phyloP scores from a whole-genome alignment of 768 basidiomycete species.

The Dacryopinax primogenitus region DNA sequence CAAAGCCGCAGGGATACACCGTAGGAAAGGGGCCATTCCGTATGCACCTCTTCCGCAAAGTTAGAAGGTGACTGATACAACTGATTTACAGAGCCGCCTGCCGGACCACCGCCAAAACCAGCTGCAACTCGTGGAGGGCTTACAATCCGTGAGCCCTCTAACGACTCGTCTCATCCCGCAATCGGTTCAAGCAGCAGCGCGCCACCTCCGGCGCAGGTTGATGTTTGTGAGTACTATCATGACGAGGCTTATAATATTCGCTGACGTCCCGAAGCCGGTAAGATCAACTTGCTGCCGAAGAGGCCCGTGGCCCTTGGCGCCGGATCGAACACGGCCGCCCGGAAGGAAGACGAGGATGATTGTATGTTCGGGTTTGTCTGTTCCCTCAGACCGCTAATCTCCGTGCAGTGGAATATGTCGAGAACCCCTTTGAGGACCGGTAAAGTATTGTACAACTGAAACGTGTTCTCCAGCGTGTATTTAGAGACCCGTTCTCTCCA shows the following conservation, averaged over 20 bases:
- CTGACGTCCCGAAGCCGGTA: background rate
- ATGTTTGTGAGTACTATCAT: background rate
- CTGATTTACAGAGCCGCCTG: background rate
- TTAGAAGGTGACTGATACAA: background rate
- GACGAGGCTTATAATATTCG: background rate
- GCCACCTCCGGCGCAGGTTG: background rate
- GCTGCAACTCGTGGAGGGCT: background rate
- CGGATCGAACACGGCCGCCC: background rate
- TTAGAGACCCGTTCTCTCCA: background rate
- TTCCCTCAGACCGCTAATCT: background rate
- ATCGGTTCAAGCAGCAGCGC: background rate
- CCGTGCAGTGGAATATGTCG: conserved; percentile 44
- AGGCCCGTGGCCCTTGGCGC: background rate
- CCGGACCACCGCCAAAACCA: background rate
- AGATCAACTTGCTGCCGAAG: conserved; percentile 4
- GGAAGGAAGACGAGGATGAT: conserved; percentile 2
- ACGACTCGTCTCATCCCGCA: background rate
- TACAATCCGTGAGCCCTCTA: background rate
- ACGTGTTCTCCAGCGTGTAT: background rate
- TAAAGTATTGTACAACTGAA: background rate
- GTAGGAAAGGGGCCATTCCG: background rate
- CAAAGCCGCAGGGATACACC: background rate
- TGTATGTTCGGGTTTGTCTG: background rate
- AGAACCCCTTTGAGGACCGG: conserved; percentile 59
- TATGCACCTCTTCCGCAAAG: background rate